Percentiles rank a stretch among this genome's conserved stretches.
These are phyloP conservation scores for Hypomyces rosellus DNA, from an alignment of 2,329 filamentous ascomycete species.

Conservation along the genomic window DNA sequence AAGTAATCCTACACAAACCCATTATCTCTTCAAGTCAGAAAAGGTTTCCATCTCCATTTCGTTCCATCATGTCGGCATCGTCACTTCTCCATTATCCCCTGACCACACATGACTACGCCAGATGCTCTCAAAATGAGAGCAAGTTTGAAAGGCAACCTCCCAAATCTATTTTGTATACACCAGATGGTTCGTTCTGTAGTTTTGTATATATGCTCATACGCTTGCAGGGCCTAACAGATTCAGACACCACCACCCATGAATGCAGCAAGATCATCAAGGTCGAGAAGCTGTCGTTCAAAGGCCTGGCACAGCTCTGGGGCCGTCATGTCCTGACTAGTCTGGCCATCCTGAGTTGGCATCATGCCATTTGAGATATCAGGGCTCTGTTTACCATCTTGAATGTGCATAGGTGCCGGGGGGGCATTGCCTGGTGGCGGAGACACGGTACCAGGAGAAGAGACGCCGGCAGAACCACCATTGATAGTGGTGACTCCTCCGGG, in stretches of 20 bases:
- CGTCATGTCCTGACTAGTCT: conserved; percentile 47
- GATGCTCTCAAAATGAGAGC: no score
- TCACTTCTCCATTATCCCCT: no score
- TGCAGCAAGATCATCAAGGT: conserved; percentile 54
- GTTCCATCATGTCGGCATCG: no score
- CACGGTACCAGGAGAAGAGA: conserved; percentile 40
- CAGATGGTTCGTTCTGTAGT: no score
- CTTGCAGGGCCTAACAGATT: not conserved
- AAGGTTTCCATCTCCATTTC: no score
- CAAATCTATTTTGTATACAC: not conserved
- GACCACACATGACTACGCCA: no score
- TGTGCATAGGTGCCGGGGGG: conserved; percentile 19
- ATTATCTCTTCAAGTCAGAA: no score
- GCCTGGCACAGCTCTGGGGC: conserved; percentile 51
- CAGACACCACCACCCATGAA: conserved; percentile 58
- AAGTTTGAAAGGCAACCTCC: not conserved
- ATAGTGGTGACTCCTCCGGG: conserved; percentile 37
- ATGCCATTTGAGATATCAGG: conserved; percentile 29
- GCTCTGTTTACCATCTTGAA: conserved; percentile 31
- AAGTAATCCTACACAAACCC: not conserved
- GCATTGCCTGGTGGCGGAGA: conserved; percentile 34
- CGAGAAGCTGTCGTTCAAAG: conserved; percentile 54
- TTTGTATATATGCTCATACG: no score
- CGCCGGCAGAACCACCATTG: conserved; percentile 48
- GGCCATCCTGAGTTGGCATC: conserved; percentile 24